phyloP scores from a whole-genome alignment of 1,284 basidiomycete species.

The Ceratobasidium theobromae region DNA sequence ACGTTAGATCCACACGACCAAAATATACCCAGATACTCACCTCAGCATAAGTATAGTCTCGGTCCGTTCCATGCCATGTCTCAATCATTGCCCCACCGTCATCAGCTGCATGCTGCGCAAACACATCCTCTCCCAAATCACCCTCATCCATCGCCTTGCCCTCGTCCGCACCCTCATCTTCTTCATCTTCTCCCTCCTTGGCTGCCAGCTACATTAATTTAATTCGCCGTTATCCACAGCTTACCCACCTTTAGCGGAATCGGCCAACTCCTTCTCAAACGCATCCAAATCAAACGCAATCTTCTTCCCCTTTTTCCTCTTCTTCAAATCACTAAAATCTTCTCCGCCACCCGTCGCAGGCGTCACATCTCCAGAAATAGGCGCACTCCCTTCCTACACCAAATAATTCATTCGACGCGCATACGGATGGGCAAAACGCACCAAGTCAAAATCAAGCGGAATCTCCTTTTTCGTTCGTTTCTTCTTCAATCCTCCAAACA shows the following conservation, averaged over 20 bases:
- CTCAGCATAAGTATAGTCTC: constrained; percentile 94
- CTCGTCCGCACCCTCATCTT: constrained; percentile 58
- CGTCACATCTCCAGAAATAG: constrained; percentile 38
- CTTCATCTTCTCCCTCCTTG: constrained; percentile 57
- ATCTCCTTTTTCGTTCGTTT: constrained; percentile 88
- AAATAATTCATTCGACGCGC: constrained; percentile 7
- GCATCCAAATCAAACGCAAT: constrained; percentile 59
- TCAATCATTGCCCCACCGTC: constrained; percentile 70
- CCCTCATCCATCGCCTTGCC: constrained; percentile 61
- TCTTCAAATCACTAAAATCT: constrained; percentile 83
- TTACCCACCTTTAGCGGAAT: constrained; percentile 41
- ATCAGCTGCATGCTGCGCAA: constrained; percentile 54
- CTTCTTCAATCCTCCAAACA: constrained; percentile 89
- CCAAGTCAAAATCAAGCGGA: constrained; percentile 80
- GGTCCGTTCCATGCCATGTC: constrained; percentile 84
- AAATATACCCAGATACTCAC: constrained; percentile 47
- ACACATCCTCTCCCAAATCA: constrained; percentile 84
- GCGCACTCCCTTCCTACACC: constrained; percentile 42
- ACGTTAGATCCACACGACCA: constrained; percentile 6
- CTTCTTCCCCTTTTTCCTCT: constrained; percentile 56
- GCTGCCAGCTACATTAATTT: neutral
- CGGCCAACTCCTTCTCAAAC: constrained; percentile 85
- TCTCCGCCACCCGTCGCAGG: constrained; percentile 48
- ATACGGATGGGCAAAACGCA: constrained; percentile 45
- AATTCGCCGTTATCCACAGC: neutral